Conservation (phyloP, 176 grass and related monocot genomes). For the Bonia amplexicaulis region DNA sequence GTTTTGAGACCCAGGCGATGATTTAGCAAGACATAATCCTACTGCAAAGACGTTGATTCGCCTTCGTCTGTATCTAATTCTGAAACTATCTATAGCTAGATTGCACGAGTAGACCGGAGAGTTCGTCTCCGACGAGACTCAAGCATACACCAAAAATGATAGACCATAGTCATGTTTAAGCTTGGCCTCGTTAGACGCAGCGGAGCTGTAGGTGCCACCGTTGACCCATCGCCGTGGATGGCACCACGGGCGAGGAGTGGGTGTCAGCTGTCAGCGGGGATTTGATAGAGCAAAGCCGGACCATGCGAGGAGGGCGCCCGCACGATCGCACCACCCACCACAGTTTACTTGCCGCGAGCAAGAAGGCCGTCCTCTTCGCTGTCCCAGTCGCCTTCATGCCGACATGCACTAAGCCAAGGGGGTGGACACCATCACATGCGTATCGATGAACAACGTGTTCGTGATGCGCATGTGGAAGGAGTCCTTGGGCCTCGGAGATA, state of each 20-base stretch:
- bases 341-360: constrained; percentile 12
- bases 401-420: constrained; percentile 68
- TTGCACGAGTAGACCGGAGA: neutral
- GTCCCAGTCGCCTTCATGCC: constrained; percentile 77
- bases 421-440: constrained; percentile 57
- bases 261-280: no score
- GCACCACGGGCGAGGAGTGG: no score
- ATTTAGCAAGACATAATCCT: neutral
- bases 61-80: neutral
- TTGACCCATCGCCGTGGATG: no score
- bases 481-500: constrained; percentile 39
- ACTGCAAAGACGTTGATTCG: neutral
- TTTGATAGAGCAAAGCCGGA: no score
- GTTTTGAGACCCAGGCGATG: neutral
- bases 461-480: constrained; percentile 76
- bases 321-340: no score
- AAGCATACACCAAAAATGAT: no score
- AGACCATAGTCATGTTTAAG: no score
- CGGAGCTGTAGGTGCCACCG: no score
- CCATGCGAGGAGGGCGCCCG: no score
- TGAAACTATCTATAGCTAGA: neutral
- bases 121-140: no score
- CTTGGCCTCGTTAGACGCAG: no score
- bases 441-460: constrained; percentile 83
- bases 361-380: constrained; percentile 56